Evolutionary conservation across 148 eudicot genomes (phyloP), one percentile per base, ranked within the genome.

Genomic region (Dysphania ambrosioides): DNA sequence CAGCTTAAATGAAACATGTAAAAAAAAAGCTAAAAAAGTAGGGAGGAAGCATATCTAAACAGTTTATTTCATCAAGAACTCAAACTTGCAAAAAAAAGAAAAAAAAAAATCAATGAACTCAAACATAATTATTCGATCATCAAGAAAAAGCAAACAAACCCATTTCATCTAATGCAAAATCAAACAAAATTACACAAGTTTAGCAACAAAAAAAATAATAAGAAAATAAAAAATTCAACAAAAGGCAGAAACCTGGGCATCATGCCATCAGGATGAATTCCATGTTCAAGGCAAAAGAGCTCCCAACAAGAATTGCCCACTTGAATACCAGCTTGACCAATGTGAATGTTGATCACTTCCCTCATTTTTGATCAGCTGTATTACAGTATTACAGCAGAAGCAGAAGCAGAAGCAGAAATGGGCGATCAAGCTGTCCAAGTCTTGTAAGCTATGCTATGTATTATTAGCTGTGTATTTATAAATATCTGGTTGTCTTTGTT

Each of bases 241-340:
- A n/a, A n/a, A n/a, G n/a, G n/a, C n/a, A n/a, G n/a, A n/a, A 8
- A 86, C 88, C 88, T 86, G 24, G 88, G 84, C 89, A 86, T 86
- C 66, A 66, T 79, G 34, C 89, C 89, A 79, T 86, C 86, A n/a
- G 80, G 86, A 18, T 83, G 89, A 82, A 86, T 86, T 23, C 82
- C 89, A 86, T 86, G 88, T 66, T 86, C 88, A 24, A 86, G 88
- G 70, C 88, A 86, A 55, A 81, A 86, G 40, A 86, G 86, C 66
- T 86, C 89, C 89, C 89, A 86, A 75, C 89, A 86, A 34, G 89
- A 77, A 84, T 86, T 86, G 16, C 89, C 89, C 64, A 86, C 89
- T 75, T 86, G 89, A 81, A 86, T 86, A 51, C 89, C 89, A 42
- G 89, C 89, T 74, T 86, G 89, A 61, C 89, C 89, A 31, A 86